phyloP scores from a whole-genome alignment of 78 protist genomes.

The Dictyostelium intermedium region DNA sequence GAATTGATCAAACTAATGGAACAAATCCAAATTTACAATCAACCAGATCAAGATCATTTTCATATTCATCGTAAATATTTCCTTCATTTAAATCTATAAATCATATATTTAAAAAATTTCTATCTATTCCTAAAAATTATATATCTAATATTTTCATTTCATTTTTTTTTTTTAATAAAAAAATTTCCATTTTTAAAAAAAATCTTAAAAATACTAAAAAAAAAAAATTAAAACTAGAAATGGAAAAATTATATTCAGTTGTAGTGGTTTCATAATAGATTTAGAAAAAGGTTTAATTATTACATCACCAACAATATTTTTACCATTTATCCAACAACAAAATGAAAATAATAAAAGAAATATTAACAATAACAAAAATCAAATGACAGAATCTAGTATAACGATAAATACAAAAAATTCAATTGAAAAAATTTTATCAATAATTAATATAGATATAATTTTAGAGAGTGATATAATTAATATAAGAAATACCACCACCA shows the following conservation, averaged over 20 bases:
- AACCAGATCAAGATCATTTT: constrained; percentile 27
- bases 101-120: no score
- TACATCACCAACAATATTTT: constrained; percentile 46
- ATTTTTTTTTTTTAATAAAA: background rate
- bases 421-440: background rate
- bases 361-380: background rate
- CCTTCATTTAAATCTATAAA: background rate
- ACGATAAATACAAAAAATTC: background rate
- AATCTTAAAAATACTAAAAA: background rate
- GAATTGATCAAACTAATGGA: background rate
- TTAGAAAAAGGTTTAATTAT: constrained; percentile 40
- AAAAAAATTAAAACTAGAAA: background rate
- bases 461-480: background rate
- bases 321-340: constrained; percentile 44
- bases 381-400: background rate
- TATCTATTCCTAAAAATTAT: background rate
- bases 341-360: background rate
- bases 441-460: constrained; percentile 1
- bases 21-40: background rate
- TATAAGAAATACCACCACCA: background rate
- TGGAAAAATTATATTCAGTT: constrained; percentile 59
- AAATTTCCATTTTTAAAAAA: background rate
- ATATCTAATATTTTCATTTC: background rate
- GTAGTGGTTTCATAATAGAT: constrained; percentile 72
- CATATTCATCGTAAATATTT: constrained; percentile 37